Percentiles rank a stretch among this genome's conserved stretches.
Conservation (phyloP, 345 rosid species). For the Camelina hispida region DNA sequence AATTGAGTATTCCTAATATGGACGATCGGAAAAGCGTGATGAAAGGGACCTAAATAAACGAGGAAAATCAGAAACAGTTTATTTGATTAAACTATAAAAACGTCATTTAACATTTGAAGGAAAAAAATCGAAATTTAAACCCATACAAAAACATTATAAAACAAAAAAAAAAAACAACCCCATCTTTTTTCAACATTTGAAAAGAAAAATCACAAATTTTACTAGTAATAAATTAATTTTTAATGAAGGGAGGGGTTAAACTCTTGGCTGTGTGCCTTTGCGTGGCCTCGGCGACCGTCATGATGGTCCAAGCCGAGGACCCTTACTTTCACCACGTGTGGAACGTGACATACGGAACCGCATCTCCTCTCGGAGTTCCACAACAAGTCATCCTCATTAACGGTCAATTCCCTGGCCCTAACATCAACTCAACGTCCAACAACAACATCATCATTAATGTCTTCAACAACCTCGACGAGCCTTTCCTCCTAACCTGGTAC, state of each 20-base stretch:
- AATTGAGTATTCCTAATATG: constrained; percentile 33
- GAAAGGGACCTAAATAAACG: constrained; percentile 38
- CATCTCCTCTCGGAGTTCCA: constrained; percentile 58
- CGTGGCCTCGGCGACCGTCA: constrained; percentile 36
- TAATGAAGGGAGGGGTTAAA: constrained; percentile 46
- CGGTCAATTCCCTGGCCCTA: constrained; percentile 77
- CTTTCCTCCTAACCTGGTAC: constrained; percentile 48
- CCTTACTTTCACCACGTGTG: constrained; percentile 55
- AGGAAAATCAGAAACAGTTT: constrained; percentile 30
- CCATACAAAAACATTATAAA: constrained; percentile 14
- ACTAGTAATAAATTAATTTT: background rate
- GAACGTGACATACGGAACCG: constrained; percentile 64
- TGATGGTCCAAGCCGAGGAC: constrained; percentile 62
- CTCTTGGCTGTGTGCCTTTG: constrained; percentile 42
- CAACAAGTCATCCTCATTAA: constrained; percentile 78
- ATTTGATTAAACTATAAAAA: constrained; percentile 36
- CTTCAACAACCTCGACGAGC: constrained; percentile 78
- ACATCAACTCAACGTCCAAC: constrained; percentile 72
- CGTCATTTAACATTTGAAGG: constrained; percentile 23
- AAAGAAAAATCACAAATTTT: constrained; percentile 21
- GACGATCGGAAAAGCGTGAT: constrained; percentile 45
- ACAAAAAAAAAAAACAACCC: background rate
- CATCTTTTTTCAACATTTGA: background rate
- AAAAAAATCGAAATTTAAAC: constrained; percentile 9
- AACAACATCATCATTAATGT: constrained; percentile 75